Base-by-base conservation (phyloP, 169 alveolate species). In the Cryptosporidium ryanae region DNA sequence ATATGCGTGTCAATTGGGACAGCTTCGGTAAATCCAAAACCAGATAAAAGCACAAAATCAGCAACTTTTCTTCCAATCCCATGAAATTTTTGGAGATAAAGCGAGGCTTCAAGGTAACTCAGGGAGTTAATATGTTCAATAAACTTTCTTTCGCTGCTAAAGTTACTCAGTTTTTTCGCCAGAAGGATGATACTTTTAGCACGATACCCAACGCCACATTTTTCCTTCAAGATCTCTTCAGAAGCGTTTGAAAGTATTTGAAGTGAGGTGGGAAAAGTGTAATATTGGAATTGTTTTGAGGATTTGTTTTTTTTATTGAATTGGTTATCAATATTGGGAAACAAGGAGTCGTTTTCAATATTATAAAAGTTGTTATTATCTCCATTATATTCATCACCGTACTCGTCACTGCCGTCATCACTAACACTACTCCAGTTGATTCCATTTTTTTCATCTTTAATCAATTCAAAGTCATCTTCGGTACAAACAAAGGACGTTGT, bases 1-100 rank as follows among this genome's bases (percentile, higher is more conserved):
- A 76, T 76, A 38, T 76, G 87, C n/a, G 87, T 76, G 34, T 76
- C 87, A 57, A 76, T 55, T 7, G 87, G 87, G n/a, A 76, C 71
- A 8, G 87, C 87, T 7, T 31, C 31, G 12, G 76, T 44, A 59
- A 76, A 76, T n/a, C 87, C 87, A 17, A 76, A 76, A 13, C 87
- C 87, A 13, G 87, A 76, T 18, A 76, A 43, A 31, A 76, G 64
- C 44, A 76, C 64, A 55, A 76, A 76, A 38, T 76, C 87, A 10
- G 87, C 70, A 55, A 76, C 87, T 59, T 76, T 76, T 43, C 65
- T 64, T 18, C 87, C 87, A 18, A 76, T 46, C 0, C 87, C 87
- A 61, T 76, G 87, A 38, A 76, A 43, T 65, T 59, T 57, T 76
- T 59, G 71, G 18, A 76, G 64, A 59, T n/a, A 32, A 43, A 61